Percentiles rank a stretch among this genome's conserved stretches.
Conservation (phyloP, 1,284 basidiomycete genomes). For the Meripilus lineatus region DNA sequence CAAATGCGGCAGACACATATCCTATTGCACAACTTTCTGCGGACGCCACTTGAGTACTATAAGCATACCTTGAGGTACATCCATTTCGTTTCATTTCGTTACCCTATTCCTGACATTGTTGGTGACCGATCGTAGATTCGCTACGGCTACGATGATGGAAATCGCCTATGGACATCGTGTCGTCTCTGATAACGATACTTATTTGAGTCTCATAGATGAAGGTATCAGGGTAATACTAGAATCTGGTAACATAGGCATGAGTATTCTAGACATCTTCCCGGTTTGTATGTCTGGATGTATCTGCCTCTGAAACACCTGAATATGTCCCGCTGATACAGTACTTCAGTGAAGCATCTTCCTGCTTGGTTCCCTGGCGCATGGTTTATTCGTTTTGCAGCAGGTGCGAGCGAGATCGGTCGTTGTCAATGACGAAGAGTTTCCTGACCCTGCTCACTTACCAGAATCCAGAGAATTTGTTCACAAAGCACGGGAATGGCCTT, state of each 20-base stretch:
- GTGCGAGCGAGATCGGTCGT: too few relatives aligned
- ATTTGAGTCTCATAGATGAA: not conserved
- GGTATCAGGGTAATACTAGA: not conserved
- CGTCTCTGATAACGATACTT: slow-evolving; percentile 1
- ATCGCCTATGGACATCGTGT: slow-evolving; percentile 2
- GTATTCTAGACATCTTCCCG: slow-evolving; percentile 16
- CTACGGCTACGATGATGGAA: not conserved
- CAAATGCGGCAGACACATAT: not conserved
- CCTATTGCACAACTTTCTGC: not conserved
- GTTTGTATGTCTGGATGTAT: slow-evolving; percentile 17
- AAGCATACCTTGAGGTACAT: not conserved
- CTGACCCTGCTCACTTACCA: not conserved
- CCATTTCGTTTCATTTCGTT: not conserved
- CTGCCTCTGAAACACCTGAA: too few relatives aligned
- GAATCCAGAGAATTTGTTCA: not conserved
- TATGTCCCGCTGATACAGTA: too few relatives aligned
- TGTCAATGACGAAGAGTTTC: not conserved
- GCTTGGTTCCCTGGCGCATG: slow-evolving; percentile 26
- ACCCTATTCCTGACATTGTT: too few relatives aligned
- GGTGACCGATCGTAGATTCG: too few relatives aligned
- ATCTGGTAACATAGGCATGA: not conserved
- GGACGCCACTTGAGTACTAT: not conserved
- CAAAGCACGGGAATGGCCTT: slow-evolving; percentile 17
- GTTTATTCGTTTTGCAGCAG: slow-evolving; percentile 10
- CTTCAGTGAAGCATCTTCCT: slow-evolving; percentile 18